Base-by-base conservation (phyloP, 2,329 filamentous ascomycete genomes). In the Verticillium albo-atrum region DNA sequence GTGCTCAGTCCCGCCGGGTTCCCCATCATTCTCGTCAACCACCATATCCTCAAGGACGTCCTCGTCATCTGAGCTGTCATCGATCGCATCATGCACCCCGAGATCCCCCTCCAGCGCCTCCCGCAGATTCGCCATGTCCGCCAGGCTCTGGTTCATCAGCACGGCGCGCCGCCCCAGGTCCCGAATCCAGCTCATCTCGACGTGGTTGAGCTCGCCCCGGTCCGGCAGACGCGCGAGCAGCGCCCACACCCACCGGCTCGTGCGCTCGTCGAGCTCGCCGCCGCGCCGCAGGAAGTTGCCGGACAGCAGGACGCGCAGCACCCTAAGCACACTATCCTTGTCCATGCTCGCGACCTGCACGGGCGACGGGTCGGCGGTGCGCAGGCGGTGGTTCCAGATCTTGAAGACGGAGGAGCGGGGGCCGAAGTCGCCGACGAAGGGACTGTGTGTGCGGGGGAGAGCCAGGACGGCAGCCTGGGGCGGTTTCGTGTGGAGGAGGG, bases 221-320 rank as follows among this genome's bases (percentile, higher is more conserved):
- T 91, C 89, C 1, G 90, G 88, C 60, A 94, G 81, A 60, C 87
- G 83, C 3, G 90, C 91, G 52, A 97, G 78, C 60, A 97, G 74
- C 0, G 89, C 87, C 93, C 92, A 97, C 4, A 91, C 78, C 94
- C 94, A 98, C 17, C 86, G 82, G 61, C 91, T 92, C 4, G 90
- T 86, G 54, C 87, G 83, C 66, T 84, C 82, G 27, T 85, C 79
- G 30, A 92, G 77, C 30, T 82, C 79, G 25, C 79, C 74, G n/a
- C 82, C 83, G 55, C 81, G 82, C 53, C 81, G 82, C 57, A 89
- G 81, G 56, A 89, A 85, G 61, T 85, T 85, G 57, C 85, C 85
- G 20, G 82, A 80, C 28, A 89, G 77, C n/a, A 90, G 75, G 57
- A 93, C 78, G 27, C 84, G 81, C 42, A 97, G 71, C 32, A 94